phyloP scores from a whole-genome alignment of 202 grass and related monocot species.

The Zizania palustris region DNA sequence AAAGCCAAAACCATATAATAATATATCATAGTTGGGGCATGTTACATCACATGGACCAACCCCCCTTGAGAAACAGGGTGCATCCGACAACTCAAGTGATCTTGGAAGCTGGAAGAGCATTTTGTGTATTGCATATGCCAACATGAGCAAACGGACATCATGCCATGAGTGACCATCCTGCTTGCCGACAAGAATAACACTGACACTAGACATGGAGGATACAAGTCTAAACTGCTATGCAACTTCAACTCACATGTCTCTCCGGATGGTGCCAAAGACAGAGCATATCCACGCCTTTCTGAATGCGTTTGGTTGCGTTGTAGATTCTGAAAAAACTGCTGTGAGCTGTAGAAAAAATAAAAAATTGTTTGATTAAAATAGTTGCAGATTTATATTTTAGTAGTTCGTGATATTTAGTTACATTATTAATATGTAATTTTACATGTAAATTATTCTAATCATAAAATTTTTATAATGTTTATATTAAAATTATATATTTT shows the following conservation, averaged over 20 bases:
- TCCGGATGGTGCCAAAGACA: background rate
- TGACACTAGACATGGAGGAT: conserved; percentile 28
- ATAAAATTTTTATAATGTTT: no score
- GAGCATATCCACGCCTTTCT: background rate
- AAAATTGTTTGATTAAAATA: no score
- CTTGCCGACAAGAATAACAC: conserved; percentile 29
- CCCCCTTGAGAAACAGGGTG: background rate
- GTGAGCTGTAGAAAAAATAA: no score
- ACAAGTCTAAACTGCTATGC: conserved; percentile 12
- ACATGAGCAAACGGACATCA: conserved; percentile 39
- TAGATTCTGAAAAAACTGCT: no score
- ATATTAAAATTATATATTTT: no score
- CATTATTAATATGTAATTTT: no score
- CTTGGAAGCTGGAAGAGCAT: conserved; percentile 23
- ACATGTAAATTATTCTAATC: no score
- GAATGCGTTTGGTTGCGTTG: no score
- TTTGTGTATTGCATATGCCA: conserved; percentile 16
- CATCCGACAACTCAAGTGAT: conserved; percentile 37
- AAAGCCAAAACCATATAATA: conserved; percentile 1
- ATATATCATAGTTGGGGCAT: conserved; percentile 32
- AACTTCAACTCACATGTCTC: background rate
- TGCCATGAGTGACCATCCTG: conserved; percentile 13
- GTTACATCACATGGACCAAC: conserved; percentile 45
- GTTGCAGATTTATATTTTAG: no score
- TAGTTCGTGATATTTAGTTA: no score